Conservation (phyloP, 495 filamentous ascomycete genomes). For the Neurospora sp. region DNA sequence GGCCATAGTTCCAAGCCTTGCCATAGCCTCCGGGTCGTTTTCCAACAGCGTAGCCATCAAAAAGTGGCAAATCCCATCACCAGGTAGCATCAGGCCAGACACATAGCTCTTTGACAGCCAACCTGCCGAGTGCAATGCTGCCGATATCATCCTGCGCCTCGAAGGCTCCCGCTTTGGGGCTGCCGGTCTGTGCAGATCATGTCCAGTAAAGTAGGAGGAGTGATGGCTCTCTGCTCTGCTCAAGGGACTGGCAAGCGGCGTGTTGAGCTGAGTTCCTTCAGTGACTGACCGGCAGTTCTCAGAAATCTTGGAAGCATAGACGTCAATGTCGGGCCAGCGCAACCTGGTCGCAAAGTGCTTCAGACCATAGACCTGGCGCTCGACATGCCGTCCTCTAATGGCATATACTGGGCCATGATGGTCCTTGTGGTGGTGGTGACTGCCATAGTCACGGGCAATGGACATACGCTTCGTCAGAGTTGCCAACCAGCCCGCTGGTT, state of each 20-base stretch:
- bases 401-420: slow-evolving; percentile 27
- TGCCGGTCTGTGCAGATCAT: slow-evolving; percentile 1
- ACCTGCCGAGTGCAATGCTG: slow-evolving; percentile 45
- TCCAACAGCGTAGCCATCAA: slow-evolving; percentile 72
- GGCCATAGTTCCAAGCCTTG: slow-evolving; percentile 53
- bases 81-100: slow-evolving; percentile 69
- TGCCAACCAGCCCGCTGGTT: slow-evolving; percentile 38
- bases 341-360: slow-evolving; percentile 48
- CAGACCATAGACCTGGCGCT: slow-evolving; percentile 44
- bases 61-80: slow-evolving; percentile 61
- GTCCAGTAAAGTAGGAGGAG: slow-evolving; percentile 29
- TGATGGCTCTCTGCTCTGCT: slow-evolving; percentile 24
- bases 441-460: slow-evolving; percentile 27
- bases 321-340: slow-evolving; percentile 42
- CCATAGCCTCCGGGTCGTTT: slow-evolving; percentile 56
- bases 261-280: slow-evolving; percentile 31
- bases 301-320: slow-evolving; percentile 26
- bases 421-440: slow-evolving; percentile 18
- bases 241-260: slow-evolving; percentile 26
- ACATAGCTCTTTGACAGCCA: slow-evolving; percentile 77
- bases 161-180: slow-evolving; percentile 17
- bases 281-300: slow-evolving; percentile 29
- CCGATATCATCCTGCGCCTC: slow-evolving; percentile 28
- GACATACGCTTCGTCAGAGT: slow-evolving; percentile 43
- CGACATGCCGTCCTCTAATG: slow-evolving; percentile 34